Percentiles rank a stretch among this genome's conserved stretches.
Conservation (phyloP, 78 protist species). For the Guillardia theta region DNA sequence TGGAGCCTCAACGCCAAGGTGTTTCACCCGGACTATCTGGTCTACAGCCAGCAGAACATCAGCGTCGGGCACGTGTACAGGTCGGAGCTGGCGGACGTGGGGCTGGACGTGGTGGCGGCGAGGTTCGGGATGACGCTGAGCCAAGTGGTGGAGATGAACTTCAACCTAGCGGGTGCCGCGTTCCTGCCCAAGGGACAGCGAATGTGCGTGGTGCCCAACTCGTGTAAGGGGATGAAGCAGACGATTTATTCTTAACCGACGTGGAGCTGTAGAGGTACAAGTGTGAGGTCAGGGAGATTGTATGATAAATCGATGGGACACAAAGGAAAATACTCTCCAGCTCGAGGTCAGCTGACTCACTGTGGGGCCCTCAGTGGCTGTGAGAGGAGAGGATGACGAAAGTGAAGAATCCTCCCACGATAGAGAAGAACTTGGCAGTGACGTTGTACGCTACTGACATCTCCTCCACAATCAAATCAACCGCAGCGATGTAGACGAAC, state of each 20-base stretch:
- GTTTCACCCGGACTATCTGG: background rate
- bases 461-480: background rate
- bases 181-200: background rate
- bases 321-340: too few relatives aligned
- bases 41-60: background rate
- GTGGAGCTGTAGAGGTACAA: too few relatives aligned
- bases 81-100: background rate
- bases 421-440: background rate
- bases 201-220: conserved; percentile 1
- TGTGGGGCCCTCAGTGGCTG: too few relatives aligned
- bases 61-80: background rate
- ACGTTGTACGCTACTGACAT: background rate
- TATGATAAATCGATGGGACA: too few relatives aligned
- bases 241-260: background rate
- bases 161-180: background rate
- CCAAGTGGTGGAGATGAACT: background rate
- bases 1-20: background rate
- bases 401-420: background rate
- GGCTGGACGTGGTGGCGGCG: background rate
- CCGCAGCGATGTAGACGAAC: background rate
- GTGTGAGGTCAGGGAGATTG: too few relatives aligned
- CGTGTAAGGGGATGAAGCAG: background rate
- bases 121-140: background rate
- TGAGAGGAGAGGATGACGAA: background rate
- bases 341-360: too few relatives aligned